Evolutionary conservation across 805 yeast species (phyloP).

Genomic region (Pichia eremophila): DNA sequence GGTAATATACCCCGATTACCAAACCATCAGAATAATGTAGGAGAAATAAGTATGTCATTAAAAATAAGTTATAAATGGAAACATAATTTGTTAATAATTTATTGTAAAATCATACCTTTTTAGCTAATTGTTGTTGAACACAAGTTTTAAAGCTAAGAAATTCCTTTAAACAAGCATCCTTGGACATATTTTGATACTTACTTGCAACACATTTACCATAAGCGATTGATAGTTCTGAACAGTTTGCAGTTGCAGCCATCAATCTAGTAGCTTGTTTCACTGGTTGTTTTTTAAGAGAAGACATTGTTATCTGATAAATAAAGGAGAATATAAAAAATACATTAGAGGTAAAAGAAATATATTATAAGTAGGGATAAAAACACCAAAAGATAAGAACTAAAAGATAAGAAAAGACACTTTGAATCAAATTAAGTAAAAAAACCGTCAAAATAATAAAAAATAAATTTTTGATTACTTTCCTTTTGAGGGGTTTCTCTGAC

Average conservation of each 20-base stretch:
- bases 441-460: too few relatives aligned
- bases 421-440: too few relatives aligned
- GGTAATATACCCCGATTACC: background rate
- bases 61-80: background rate
- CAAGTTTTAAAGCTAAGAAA: slow-evolving; percentile 42
- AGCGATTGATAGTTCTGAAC: slow-evolving; percentile 23
- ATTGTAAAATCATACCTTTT: background rate
- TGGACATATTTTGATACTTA: slow-evolving; percentile 39
- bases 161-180: slow-evolving; percentile 45
- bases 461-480: too few relatives aligned
- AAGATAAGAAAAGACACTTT: too few relatives aligned
- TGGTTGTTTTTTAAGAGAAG: slow-evolving; percentile 13
- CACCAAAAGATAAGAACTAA: too few relatives aligned
- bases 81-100: background rate
- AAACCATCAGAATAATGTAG: background rate
- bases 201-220: slow-evolving; percentile 50
- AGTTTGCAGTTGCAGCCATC: slow-evolving; percentile 23
- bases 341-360: too few relatives aligned
- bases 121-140: slow-evolving; percentile 24
- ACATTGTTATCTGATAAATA: background rate
- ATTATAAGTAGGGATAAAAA: too few relatives aligned
- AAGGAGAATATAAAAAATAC: too few relatives aligned
- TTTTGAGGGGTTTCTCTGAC: background rate
- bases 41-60: too few relatives aligned
- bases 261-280: slow-evolving; percentile 24